These are phyloP conservation scores for Solanum chaucha DNA, from an alignment of 257 asterid species.

Conservation along the genomic window DNA sequence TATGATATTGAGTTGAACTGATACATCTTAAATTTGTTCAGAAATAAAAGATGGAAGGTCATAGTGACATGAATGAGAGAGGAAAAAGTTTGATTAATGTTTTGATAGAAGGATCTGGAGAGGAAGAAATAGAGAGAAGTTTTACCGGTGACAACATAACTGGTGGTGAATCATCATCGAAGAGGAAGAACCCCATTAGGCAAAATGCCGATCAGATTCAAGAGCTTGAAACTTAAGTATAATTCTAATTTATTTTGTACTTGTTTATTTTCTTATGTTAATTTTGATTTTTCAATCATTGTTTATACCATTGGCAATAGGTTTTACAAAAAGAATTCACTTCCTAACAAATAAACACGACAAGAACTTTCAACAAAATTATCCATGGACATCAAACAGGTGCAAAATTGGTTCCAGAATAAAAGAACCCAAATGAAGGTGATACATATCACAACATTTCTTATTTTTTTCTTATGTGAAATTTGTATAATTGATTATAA, in stretches of 20 bases:
- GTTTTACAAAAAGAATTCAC: conserved; percentile 68
- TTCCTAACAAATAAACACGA: conserved; percentile 48
- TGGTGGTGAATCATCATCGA: conserved; percentile 30
- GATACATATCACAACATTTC: neutral
- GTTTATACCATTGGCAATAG: conserved; percentile 12
- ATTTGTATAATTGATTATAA: neutral
- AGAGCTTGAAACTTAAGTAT: conserved; percentile 52
- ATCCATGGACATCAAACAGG: neutral
- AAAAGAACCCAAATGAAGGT: neutral
- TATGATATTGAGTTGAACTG: too few relatives aligned
- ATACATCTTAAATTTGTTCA: too few relatives aligned
- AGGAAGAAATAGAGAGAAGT: conserved; percentile 27
- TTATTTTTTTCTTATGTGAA: neutral
- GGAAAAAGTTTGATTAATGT: conserved; percentile 29
- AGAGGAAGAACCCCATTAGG: conserved; percentile 20
- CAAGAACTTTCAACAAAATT: neutral
- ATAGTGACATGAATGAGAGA: conserved; percentile 38
- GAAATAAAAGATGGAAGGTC: neutral
- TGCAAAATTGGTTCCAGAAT: neutral
- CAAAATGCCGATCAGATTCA: conserved; percentile 52
- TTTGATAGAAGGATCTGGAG: conserved; percentile 14
- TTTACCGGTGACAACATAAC: conserved; percentile 40
- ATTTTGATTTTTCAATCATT: neutral
- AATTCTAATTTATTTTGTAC: too few relatives aligned
- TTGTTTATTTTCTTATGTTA: neutral